phyloP scores from a whole-genome alignment of 2,329 filamentous ascomycete genomes.

The Trichophyton mentagrophytes region DNA sequence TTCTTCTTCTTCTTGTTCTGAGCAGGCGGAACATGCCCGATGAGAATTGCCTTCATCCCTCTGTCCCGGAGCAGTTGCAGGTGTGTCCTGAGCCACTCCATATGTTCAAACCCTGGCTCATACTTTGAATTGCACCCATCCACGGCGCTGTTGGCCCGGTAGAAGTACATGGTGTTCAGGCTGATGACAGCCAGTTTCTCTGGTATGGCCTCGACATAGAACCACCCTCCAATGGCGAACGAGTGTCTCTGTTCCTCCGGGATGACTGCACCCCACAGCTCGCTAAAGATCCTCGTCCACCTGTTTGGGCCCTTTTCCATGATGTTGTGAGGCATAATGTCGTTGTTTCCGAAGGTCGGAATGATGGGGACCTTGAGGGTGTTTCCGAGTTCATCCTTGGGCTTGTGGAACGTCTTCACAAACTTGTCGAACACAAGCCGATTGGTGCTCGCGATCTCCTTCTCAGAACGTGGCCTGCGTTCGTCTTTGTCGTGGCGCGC shows the following conservation, averaged over 20 bases:
- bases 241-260: conserved; percentile 84
- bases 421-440: conserved; percentile 63
- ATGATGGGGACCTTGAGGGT: conserved; percentile 63
- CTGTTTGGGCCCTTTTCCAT: conserved; percentile 72
- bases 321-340: conserved; percentile 94
- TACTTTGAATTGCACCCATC: conserved; percentile 69
- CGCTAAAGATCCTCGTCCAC: conserved; percentile 65
- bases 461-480: conserved; percentile 57
- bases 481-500: conserved; percentile 84
- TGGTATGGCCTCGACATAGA: conserved; percentile 82
- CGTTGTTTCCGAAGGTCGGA: conserved; percentile 91
- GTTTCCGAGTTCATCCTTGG: conserved; percentile 21
- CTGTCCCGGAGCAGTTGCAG: conserved; percentile 68
- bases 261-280: conserved; percentile 77
- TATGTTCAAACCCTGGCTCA: conserved; percentile 84
- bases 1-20: conserved; percentile 69
- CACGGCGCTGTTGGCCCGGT: conserved; percentile 81
- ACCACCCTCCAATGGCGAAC: conserved; percentile 90
- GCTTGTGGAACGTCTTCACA: conserved; percentile 49
- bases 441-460: conserved; percentile 70
- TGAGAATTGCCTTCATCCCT: conserved; percentile 87
- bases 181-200: conserved; percentile 77
- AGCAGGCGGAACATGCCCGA: conserved; percentile 86
- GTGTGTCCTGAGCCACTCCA: conserved; percentile 91
- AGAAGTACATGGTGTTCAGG: conserved; percentile 94